Percentiles rank a stretch among this genome's conserved stretches.
Conservation (phyloP, 179 eudicot genomes). For the Pouteria campechiana region DNA sequence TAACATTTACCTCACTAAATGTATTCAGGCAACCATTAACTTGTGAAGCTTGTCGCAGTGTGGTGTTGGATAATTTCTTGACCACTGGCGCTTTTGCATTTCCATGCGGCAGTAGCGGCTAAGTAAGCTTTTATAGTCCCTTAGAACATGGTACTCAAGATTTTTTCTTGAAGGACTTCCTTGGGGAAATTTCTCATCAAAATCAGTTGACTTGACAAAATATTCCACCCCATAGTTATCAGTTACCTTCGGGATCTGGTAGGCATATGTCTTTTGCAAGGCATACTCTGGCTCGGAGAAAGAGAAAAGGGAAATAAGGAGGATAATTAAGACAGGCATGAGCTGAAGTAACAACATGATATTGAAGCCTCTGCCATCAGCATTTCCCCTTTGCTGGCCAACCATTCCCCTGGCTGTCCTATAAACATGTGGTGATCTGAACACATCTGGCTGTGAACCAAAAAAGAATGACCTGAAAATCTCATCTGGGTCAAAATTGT, state of each 20-base stretch:
- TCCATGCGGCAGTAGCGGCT: slow-evolving; percentile 90
- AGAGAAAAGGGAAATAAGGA: slow-evolving; percentile 81
- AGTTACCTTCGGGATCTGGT: slow-evolving; percentile 53
- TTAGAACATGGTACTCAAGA: slow-evolving; percentile 60
- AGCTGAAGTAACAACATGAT: slow-evolving; percentile 68
- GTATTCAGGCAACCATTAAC: slow-evolving; percentile 56
- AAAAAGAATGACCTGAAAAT: slow-evolving; percentile 85
- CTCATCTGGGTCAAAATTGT: slow-evolving; percentile 89
- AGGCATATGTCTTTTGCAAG: slow-evolving; percentile 74
- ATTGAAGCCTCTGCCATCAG: slow-evolving; percentile 52
- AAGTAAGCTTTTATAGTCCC: slow-evolving; percentile 83
- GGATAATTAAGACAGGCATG: slow-evolving; percentile 69
- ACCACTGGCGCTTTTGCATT: slow-evolving; percentile 97
- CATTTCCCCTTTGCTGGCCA: slow-evolving; percentile 51
- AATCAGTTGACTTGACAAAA: slow-evolving; percentile 62
- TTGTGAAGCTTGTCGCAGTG: slow-evolving; percentile 80
- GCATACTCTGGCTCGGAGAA: slow-evolving; percentile 95
- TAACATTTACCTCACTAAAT: slow-evolving; percentile 23
- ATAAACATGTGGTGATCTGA: slow-evolving; percentile 48
- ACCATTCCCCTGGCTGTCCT: slow-evolving; percentile 53
- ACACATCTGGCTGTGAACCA: slow-evolving; percentile 63
- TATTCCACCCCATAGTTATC: slow-evolving; percentile 68
- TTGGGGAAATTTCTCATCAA: slow-evolving; percentile 63
- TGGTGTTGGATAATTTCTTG: slow-evolving; percentile 82
- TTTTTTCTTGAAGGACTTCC: slow-evolving; percentile 56